Evolutionary conservation across 176 grass and related monocot species (phyloP).

Genomic region (Tillandsia fasciculata): DNA sequence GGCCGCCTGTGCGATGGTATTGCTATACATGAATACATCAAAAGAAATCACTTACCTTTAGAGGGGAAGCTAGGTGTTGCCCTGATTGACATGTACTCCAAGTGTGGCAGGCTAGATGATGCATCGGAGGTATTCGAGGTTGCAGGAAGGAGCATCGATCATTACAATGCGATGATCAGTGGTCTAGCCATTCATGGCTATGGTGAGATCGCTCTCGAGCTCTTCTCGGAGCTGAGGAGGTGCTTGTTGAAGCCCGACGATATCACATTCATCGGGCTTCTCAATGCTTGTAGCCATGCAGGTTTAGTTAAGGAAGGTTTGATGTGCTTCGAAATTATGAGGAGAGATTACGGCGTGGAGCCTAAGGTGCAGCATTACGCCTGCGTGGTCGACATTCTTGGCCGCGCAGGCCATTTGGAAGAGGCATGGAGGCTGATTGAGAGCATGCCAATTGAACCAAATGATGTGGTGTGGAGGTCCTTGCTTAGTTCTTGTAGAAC

Average conservation of each 20-base stretch:
- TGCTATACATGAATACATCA: conserved; percentile 12
- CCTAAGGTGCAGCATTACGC: conserved; percentile 12
- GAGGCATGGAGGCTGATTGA: conserved; percentile 10
- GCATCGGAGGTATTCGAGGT: conserved; percentile 14
- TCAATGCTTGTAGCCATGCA: conserved; percentile 14
- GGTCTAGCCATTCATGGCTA: conserved; percentile 15
- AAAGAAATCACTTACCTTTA: conserved; percentile 8
- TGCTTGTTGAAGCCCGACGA: conserved; percentile 3
- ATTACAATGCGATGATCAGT: conserved; percentile 19
- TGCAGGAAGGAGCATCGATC: conserved; percentile 12
- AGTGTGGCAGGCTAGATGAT: conserved; percentile 13
- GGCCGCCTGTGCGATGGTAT: conserved; percentile 8
- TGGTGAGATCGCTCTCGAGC: conserved; percentile 3
- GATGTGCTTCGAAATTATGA: conserved; percentile 12
- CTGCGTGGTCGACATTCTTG: conserved; percentile 18
- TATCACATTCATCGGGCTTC: conserved; percentile 14
- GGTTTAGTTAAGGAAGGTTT: conserved; percentile 14
- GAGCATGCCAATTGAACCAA: conserved; percentile 13
- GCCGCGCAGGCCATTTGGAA: conserved; percentile 4
- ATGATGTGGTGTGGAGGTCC: conserved; percentile 17
- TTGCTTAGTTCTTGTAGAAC: conserved; percentile 16
- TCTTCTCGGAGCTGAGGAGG: conserved; percentile 11
- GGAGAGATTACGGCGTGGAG: conserved; percentile 7
- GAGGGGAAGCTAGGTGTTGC: conserved; percentile 19
- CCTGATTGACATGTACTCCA: conserved; percentile 20